These are phyloP conservation scores for Kwoniella mangroviensis DNA, from an alignment of 768 basidiomycete genomes.

Conservation along the genomic window DNA sequence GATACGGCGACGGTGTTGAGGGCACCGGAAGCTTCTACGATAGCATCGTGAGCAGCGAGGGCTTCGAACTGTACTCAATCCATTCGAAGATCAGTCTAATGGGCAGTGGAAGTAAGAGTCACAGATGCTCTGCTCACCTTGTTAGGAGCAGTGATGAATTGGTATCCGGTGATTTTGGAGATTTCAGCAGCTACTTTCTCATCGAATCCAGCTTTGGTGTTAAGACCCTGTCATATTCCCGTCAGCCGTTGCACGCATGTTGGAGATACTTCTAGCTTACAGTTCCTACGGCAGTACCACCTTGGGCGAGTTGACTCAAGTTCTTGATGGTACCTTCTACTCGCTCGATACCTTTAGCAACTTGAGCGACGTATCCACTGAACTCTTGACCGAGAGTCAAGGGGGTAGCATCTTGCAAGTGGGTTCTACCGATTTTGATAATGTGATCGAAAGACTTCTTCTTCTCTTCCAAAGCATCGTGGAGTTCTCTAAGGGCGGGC, in stretches of 20 bases:
- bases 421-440: conserved; percentile 98
- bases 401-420: conserved; percentile 95
- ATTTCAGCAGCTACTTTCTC: conserved; percentile 90
- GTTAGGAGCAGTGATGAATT: conserved; percentile 96
- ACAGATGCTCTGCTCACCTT: conserved; percentile 65
- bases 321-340: conserved; percentile 81
- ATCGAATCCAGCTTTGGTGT: conserved; percentile 96
- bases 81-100: background rate
- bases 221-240: conserved; percentile 71
- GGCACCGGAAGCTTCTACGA: conserved; percentile 95
- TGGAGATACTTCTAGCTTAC: conserved; percentile 61
- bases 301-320: conserved; percentile 87
- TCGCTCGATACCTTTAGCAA: conserved; percentile 86
- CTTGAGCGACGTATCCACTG: conserved; percentile 94
- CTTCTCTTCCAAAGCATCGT: conserved; percentile 82
- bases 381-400: conserved; percentile 98
- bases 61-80: conserved; percentile 78
- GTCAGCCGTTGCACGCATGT: conserved; percentile 3
- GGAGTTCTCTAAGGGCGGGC: conserved; percentile 82
- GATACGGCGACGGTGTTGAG: conserved; percentile 96
- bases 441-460: conserved; percentile 82
- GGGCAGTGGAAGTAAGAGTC: background rate
- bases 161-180: conserved; percentile 83
- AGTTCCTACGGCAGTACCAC: conserved; percentile 97
- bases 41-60: conserved; percentile 94